These are phyloP conservation scores for Jaapia argillacea DNA, from an alignment of 768 basidiomycete genomes.

Conservation along the genomic window DNA sequence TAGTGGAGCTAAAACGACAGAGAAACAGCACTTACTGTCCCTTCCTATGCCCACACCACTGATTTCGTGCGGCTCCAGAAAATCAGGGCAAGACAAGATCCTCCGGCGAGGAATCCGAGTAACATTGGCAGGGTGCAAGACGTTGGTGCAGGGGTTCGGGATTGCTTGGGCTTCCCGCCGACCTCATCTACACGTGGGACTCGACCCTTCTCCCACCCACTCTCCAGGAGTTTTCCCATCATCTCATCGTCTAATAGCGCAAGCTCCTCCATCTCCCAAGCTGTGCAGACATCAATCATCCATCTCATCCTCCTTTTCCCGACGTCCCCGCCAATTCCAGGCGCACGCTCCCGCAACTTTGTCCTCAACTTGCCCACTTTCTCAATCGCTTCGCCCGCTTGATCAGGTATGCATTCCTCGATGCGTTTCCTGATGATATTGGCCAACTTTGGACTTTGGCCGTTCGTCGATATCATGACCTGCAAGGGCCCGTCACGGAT, in stretches of 20 bases:
- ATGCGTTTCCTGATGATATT: conserved; percentile 68
- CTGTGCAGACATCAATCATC: conserved; percentile 83
- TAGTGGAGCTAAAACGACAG: no score
- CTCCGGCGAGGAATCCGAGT: no score
- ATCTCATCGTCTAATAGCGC: conserved; percentile 52
- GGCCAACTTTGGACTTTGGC: conserved; percentile 86
- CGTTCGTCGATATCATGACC: conserved; percentile 94
- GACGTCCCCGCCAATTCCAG: conserved; percentile 70
- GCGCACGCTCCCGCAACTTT: conserved; percentile 68
- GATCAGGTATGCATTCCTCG: conserved; percentile 54
- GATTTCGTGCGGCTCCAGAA: no score
- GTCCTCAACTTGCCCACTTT: conserved; percentile 68
- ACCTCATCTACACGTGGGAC: no score
- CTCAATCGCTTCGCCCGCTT: conserved; percentile 69
- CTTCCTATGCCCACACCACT: no score
- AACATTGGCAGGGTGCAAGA: no score
- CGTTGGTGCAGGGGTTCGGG: no score
- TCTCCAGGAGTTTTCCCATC: conserved; percentile 59
- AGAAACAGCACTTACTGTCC: no score
- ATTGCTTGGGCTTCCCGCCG: no score
- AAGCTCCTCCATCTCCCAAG: conserved; percentile 81
- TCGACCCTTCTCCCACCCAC: conserved; percentile 72
- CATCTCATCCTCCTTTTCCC: conserved; percentile 82
- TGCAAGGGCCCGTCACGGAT: conserved; percentile 86
- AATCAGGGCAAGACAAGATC: no score